Conservation (phyloP, 2,329 filamentous ascomycete species). For the Gaeumannomyces tritici region DNA sequence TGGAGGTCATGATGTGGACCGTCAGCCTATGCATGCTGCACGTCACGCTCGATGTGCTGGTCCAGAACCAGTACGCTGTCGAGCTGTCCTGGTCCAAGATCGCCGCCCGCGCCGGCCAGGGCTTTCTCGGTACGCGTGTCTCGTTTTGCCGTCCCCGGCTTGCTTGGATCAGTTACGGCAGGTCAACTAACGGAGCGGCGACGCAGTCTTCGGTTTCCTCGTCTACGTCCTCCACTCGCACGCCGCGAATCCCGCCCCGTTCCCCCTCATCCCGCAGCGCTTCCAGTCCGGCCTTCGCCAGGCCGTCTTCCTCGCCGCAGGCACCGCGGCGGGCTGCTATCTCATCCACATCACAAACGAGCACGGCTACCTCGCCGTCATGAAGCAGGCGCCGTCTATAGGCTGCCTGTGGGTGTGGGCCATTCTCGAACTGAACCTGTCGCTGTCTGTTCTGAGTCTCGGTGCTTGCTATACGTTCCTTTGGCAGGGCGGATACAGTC, state of each 20-base stretch:
- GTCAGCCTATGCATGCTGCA: conserved; percentile 61
- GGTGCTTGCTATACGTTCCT: conserved; percentile 33
- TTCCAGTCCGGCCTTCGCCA: conserved; percentile 43
- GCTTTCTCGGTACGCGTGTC: conserved; percentile 37
- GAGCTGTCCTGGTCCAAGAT: conserved; percentile 52
- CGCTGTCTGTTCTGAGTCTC: conserved; percentile 51
- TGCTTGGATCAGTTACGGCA: not conserved
- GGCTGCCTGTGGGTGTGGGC: conserved; percentile 92
- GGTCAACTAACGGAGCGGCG: too few species aligned
- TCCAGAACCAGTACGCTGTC: conserved; percentile 69
- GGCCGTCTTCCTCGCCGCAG: conserved; percentile 52
- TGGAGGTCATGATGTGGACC: conserved; percentile 49
- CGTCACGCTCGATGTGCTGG: conserved; percentile 69
- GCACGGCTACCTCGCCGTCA: conserved; percentile 73
- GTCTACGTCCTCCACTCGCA: conserved; percentile 50
- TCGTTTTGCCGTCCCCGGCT: not conserved
- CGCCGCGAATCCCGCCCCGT: conserved; percentile 32
- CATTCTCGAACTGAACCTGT: conserved; percentile 73
- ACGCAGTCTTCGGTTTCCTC: conserved; percentile 43
- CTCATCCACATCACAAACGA: conserved; percentile 74
- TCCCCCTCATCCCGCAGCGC: conserved; percentile 37
- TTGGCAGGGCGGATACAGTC: conserved; percentile 37
- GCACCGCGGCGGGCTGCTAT: conserved; percentile 61
- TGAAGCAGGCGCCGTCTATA: conserved; percentile 85
- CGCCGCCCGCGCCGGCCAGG: conserved; percentile 37